Evolutionary conservation across 805 yeast species (phyloP), one percentile per base, ranked within the genome.

Genomic region (Schizosaccharomyces osmophilus): DNA sequence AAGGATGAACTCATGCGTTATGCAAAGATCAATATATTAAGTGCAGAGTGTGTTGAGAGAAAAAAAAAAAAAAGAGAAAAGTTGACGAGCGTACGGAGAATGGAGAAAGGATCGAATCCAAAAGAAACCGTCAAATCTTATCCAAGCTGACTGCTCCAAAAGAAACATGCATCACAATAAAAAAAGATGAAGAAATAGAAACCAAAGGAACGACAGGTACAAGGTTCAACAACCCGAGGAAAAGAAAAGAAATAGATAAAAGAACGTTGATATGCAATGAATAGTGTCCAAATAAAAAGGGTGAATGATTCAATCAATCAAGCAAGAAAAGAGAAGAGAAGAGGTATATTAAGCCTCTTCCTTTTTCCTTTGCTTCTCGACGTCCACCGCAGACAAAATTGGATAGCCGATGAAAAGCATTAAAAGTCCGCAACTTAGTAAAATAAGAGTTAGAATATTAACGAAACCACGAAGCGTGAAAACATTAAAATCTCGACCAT

Each of bases 341-440:
- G 36, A 51, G 8, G 13, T 1, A 22, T 6, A 11, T 19, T 19
- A 24, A 19, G 26, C 51, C 26, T 24, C 22, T n/a, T 45, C 13
- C 11, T 29, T 51, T 29, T 24, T 51, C 36, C 57, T 22, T 51
- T 51, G 57, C 36, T 51, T 51, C n/a, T 51, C 36, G 9, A 51
- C 57, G 8, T 51, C n/a, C 13, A 51, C 57, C 19, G 57, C 57
- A 6, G 57, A 51, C 32, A 51, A 51, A 51, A 51, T 24, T 19
- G 57, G 57, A 29, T 51, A 51, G 19, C 57, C 57, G 57, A 51
- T 51, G n/a, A 51, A 51, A 22, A 51, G 57, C 57, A 51, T 51
- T 15, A 51, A 29, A 22, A 51, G 36, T 51, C 57, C 57, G 3
- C 31, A 51, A 24, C 36, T 29, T 2, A 51, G 36, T 6, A 51